These are phyloP conservation scores for Apiotrichum veenhuisii DNA, from an alignment of 1,284 basidiomycete genomes.

Conservation along the genomic window DNA sequence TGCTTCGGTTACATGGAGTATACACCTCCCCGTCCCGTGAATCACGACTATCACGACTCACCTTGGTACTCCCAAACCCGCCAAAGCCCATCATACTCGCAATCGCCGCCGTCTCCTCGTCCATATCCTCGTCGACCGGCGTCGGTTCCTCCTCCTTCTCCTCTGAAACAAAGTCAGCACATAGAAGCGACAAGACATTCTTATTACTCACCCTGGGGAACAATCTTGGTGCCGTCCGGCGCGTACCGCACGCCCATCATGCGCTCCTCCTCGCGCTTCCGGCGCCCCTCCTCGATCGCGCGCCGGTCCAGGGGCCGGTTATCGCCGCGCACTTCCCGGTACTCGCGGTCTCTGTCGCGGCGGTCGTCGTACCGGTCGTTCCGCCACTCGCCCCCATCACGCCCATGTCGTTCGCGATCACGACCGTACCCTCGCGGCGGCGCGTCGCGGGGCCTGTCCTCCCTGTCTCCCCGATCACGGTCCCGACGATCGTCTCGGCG, in stretches of 20 bases:
- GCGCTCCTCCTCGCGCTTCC: constrained; percentile 46
- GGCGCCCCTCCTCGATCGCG: constrained; percentile 46
- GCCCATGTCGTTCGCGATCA: constrained; percentile 1
- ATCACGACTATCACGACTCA: too few species aligned
- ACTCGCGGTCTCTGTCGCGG: neutral
- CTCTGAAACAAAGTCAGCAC: neutral
- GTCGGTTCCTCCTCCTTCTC: neutral
- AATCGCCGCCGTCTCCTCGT: constrained; percentile 64
- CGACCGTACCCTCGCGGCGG: constrained; percentile 12
- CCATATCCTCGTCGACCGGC: constrained; percentile 65
- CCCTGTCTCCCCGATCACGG: constrained; percentile 15
- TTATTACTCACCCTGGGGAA: constrained; percentile 18
- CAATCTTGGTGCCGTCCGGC: constrained; percentile 26
- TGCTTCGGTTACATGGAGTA: too few species aligned
- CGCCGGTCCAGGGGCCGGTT: constrained; percentile 34
- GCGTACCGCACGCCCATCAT: constrained; percentile 34
- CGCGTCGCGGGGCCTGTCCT: constrained; percentile 16
- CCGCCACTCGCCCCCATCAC: constrained; percentile 8
- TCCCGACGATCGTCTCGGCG: constrained; percentile 11
- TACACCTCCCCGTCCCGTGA: too few species aligned
- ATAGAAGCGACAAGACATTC: neutral
- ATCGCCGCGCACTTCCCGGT: constrained; percentile 15
- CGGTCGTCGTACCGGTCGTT: constrained; percentile 5
- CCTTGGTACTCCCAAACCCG: constrained; percentile 88
- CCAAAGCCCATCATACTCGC: constrained; percentile 84